Evolutionary conservation across 148 eudicot species (phyloP).

Genomic region (Vaccinium darrowii): DNA sequence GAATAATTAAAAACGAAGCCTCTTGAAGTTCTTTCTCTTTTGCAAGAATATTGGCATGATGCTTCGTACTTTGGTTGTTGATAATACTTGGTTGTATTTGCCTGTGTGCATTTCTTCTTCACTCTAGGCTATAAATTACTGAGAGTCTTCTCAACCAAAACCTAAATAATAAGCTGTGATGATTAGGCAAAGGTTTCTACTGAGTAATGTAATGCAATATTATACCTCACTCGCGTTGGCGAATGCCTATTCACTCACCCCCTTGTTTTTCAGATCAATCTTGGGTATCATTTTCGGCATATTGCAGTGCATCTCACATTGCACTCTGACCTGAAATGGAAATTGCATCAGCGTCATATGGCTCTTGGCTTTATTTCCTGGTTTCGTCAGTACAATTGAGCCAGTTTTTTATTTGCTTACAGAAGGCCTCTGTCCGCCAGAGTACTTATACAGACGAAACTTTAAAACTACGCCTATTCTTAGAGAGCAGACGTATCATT

Average conservation of each 20-base stretch:
- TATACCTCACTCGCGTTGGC: too few relatives aligned
- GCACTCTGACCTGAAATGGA: not conserved
- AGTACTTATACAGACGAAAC: too few relatives aligned
- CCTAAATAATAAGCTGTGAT: not conserved
- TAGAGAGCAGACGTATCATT: too few relatives aligned
- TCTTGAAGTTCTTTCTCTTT: not conserved
- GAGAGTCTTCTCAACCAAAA: not conserved
- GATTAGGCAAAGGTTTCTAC: too few relatives aligned
- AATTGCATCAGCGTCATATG: not conserved
- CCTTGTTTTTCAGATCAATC: slow-evolving; percentile 3
- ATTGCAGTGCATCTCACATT: not conserved
- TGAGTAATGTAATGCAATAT: too few relatives aligned
- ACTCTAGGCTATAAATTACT: not conserved
- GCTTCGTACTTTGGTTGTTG: not conserved
- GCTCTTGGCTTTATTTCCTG: not conserved
- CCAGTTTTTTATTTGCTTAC: too few relatives aligned
- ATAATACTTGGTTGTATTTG: not conserved
- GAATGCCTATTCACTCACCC: not conserved
- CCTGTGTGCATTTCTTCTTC: not conserved
- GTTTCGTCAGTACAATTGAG: not conserved
- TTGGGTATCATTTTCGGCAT: not conserved
- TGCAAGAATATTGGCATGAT: not conserved
- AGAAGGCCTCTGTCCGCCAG: too few relatives aligned
- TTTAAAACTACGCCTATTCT: too few relatives aligned
- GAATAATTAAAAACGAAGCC: not conserved